Evolutionary conservation across 2,329 filamentous ascomycete genomes (phyloP).

Genomic region (Emmonsiellopsis sp.): DNA sequence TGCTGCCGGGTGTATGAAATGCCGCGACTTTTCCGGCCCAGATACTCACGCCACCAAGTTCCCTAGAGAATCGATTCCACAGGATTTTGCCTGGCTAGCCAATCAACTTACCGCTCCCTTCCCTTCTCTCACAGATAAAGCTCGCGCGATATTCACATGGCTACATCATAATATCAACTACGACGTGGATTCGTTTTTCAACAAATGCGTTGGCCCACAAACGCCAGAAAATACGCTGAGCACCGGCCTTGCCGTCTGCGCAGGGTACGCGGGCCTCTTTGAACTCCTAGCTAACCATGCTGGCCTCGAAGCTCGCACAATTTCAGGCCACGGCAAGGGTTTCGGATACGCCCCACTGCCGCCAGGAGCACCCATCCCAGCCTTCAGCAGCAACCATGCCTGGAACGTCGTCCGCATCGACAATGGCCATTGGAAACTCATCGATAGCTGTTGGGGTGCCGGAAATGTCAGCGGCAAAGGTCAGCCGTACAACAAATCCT

Average conservation of each 20-base stretch:
- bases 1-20: conserved; percentile 54
- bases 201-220: conserved; percentile 54
- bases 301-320: conserved; percentile 66
- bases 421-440: conserved; percentile 76
- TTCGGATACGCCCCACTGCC: conserved; percentile 58
- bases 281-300: conserved; percentile 66
- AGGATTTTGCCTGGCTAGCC: conserved; percentile 63
- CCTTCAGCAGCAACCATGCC: conserved; percentile 60
- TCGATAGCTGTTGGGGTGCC: conserved; percentile 91
- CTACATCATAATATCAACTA: conserved; percentile 89
- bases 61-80: conserved; percentile 61
- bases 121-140: conserved; percentile 76
- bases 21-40: conserved; percentile 77
- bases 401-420: conserved; percentile 93
- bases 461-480: conserved; percentile 52
- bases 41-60: conserved; percentile 71
- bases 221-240: conserved; percentile 65
- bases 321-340: conserved; percentile 78
- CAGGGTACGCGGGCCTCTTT: conserved; percentile 81
- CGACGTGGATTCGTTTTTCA: conserved; percentile 71
- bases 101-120: conserved; percentile 70
- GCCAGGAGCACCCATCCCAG: conserved; percentile 57
- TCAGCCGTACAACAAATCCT: conserved; percentile 55
- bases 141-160: conserved; percentile 88
- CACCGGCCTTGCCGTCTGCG: conserved; percentile 75